Conservation (phyloP, 192 early-diverging fungal genomes). For the Umbelopsis ramanniana region DNA sequence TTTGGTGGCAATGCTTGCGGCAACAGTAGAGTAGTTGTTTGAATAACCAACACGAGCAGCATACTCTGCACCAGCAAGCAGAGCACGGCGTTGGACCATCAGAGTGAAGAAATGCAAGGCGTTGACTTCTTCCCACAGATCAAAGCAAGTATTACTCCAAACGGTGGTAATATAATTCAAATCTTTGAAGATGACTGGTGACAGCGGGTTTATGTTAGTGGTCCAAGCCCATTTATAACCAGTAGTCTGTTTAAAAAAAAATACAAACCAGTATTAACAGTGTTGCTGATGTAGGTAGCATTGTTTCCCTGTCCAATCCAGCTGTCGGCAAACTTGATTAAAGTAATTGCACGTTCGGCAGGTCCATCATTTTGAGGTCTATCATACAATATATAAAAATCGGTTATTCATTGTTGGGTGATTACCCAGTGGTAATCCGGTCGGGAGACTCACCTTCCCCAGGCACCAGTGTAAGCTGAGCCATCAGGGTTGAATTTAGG, state of each 20-base stretch:
- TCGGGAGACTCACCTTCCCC: slow-evolving; percentile 43
- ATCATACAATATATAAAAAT: not conserved
- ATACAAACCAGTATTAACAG: slow-evolving; percentile 36
- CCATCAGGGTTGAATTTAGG: slow-evolving; percentile 69
- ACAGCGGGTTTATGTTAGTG: not conserved
- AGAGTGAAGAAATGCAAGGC: slow-evolving; percentile 75
- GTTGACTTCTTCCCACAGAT: slow-evolving; percentile 83
- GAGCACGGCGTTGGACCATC: slow-evolving; percentile 62
- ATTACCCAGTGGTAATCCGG: not conserved
- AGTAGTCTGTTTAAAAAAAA: no score
- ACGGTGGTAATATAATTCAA: slow-evolving; percentile 62
- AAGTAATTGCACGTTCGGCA: slow-evolving; percentile 51
- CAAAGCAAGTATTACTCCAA: slow-evolving; percentile 51
- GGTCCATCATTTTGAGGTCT: slow-evolving; percentile 78
- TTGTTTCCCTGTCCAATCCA: slow-evolving; percentile 41
- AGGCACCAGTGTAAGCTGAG: slow-evolving; percentile 45
- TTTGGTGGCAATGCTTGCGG: slow-evolving; percentile 34
- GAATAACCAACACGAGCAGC: slow-evolving; percentile 45
- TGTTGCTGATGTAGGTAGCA: slow-evolving; percentile 29
- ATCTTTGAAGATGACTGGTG: slow-evolving; percentile 51
- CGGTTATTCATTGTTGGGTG: no score
- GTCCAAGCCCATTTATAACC: not conserved
- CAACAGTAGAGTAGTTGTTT: slow-evolving; percentile 39
- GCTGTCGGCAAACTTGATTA: slow-evolving; percentile 46
- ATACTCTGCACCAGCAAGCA: slow-evolving; percentile 59